A percentile compares a stretch with the other conserved stretches of the same genome.
These are phyloP conservation scores for Crataegus laevigata DNA, from an alignment of 306 rosid species.

Conservation along the genomic window DNA sequence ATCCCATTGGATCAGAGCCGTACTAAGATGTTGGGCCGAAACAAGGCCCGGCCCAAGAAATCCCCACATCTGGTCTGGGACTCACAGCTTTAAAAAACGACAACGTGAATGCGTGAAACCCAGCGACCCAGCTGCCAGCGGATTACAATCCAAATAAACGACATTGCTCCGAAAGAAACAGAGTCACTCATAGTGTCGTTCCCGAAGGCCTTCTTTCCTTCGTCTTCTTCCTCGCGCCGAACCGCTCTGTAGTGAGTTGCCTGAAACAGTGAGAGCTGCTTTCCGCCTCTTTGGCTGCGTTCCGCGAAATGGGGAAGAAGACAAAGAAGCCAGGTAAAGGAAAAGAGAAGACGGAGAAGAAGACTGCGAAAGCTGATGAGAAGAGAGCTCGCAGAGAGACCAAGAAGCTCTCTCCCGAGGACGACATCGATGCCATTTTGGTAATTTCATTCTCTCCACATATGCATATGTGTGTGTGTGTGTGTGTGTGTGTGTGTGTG, in stretches of 20 bases:
- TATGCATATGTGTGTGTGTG: not conserved
- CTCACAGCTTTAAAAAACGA: not conserved
- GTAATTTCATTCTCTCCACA: constrained; percentile 19
- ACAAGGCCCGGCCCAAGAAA: not conserved
- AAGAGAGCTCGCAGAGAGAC: constrained; percentile 79
- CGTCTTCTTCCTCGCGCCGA: not conserved
- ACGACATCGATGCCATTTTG: constrained; percentile 90
- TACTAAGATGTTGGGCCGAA: not conserved
- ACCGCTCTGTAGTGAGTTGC: not conserved
- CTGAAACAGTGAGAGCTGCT: not conserved
- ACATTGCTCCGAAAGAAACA: not conserved
- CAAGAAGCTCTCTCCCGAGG: constrained; percentile 94
- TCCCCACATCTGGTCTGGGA: not conserved
- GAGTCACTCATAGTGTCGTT: not conserved
- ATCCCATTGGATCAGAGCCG: too few relatives aligned
- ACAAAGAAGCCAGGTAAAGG: constrained; percentile 92
- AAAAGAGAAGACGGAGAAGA: constrained; percentile 85
- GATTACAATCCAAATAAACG: not conserved
- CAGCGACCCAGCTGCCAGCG: not conserved
- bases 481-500: not conserved
- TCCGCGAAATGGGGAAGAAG: constrained; percentile 74
- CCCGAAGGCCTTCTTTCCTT: not conserved
- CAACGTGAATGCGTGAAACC: not conserved
- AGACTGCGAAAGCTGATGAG: constrained; percentile 78
- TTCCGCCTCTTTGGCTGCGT: not conserved